These are phyloP conservation scores for Basipetospora chlamydospora DNA, from an alignment of 2,329 filamentous ascomycete species.

Conservation along the genomic window DNA sequence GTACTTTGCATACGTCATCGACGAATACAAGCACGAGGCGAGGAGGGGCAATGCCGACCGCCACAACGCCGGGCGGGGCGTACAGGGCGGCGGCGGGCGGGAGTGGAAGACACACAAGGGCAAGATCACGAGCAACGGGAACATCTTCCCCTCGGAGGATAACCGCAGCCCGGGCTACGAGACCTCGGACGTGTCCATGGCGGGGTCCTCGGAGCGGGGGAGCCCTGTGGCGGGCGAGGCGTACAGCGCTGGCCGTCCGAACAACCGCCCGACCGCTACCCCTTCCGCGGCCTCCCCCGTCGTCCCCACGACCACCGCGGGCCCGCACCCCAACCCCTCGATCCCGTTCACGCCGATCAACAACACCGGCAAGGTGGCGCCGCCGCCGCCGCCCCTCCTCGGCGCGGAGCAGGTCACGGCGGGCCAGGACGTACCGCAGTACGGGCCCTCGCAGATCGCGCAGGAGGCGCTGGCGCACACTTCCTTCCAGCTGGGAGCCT, in stretches of 20 bases:
- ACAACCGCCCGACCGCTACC: too few relatives aligned
- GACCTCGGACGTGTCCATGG: neutral
- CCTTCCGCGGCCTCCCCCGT: too few relatives aligned
- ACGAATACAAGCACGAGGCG: conserved; percentile 14
- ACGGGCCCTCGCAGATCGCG: neutral
- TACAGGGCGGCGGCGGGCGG: conserved; percentile 34
- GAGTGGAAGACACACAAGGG: conserved; percentile 31
- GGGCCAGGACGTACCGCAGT: neutral
- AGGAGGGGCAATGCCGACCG: conserved; percentile 18
- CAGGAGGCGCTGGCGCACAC: neutral
- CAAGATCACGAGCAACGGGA: conserved; percentile 28
- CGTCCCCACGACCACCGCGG: too few relatives aligned
- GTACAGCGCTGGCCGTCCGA: too few relatives aligned
- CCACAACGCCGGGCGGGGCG: conserved; percentile 17
- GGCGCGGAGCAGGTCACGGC: too few relatives aligned
- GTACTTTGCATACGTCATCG: conserved; percentile 37
- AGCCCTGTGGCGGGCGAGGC: neutral
- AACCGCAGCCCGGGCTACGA: conserved; percentile 1
- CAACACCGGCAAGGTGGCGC: neutral
- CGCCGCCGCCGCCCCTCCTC: neutral
- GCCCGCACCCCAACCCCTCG: neutral
- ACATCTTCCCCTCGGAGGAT: conserved; percentile 19
- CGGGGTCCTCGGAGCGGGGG: conserved; percentile 8
- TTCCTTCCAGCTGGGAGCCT: too few relatives aligned
- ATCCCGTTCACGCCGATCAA: conserved; percentile 4